phyloP scores from a whole-genome alignment of 345 rosid species.

The Salix suchowensis region DNA sequence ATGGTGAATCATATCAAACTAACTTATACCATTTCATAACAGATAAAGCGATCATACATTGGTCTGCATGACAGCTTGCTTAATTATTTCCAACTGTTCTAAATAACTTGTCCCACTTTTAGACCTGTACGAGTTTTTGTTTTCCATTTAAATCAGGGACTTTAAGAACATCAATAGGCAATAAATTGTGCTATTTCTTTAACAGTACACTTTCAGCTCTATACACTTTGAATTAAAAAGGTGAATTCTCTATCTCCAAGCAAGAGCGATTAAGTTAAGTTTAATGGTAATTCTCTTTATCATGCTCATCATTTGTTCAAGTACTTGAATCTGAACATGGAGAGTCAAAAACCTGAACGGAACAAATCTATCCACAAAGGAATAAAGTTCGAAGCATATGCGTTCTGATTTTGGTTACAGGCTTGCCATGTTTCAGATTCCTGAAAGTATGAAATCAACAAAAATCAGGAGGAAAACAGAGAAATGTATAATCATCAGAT shows the following conservation, averaged over 20 bases:
- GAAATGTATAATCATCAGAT: background rate
- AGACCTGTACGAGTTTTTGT: too few species aligned
- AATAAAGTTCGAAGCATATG: constrained; percentile 72
- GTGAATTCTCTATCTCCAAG: background rate
- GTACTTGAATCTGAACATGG: background rate
- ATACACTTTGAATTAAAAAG: background rate
- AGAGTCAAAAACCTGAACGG: constrained; percentile 54
- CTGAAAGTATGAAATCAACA: constrained; percentile 22
- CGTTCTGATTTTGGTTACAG: constrained; percentile 54
- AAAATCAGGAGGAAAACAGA: background rate
- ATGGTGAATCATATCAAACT: background rate
- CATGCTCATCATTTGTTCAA: background rate
- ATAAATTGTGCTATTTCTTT: background rate
- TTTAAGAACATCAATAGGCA: background rate
- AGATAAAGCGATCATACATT: constrained; percentile 21
- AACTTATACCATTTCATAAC: background rate
- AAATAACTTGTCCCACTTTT: too few species aligned
- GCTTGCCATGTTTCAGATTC: constrained; percentile 54
- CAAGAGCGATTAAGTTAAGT: background rate
- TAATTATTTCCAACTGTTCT: background rate
- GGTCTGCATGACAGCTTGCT: constrained; percentile 8
- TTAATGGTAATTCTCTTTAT: background rate
- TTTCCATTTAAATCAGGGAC: background rate
- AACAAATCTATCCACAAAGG: constrained; percentile 76
- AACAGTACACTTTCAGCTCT: background rate